These are phyloP conservation scores for Biscutella laevigata DNA, from an alignment of 441 rosid species.

Conservation along the genomic window DNA sequence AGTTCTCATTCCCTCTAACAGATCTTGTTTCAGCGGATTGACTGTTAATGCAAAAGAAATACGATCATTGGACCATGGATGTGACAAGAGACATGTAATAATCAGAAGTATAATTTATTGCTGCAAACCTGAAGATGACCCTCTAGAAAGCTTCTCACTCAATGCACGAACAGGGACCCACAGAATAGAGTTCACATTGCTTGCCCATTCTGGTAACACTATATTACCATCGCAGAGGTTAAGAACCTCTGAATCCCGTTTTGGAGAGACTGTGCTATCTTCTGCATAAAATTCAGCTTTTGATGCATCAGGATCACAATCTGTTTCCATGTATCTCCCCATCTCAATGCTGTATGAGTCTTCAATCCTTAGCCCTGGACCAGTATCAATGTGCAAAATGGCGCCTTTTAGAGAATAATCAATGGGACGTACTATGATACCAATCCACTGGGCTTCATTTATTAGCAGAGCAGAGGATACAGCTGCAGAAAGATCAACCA, in stretches of 20 bases:
- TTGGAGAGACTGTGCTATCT: constrained; percentile 29
- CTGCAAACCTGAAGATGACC: constrained; percentile 79
- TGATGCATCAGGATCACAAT: constrained; percentile 24
- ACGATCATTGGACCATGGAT: constrained; percentile 14
- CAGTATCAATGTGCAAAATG: constrained; percentile 80
- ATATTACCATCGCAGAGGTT: constrained; percentile 57
- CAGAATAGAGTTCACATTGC: constrained; percentile 55
- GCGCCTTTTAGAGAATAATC: constrained; percentile 81
- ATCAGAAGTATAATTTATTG: constrained; percentile 10
- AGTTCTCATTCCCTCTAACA: constrained; percentile 96
- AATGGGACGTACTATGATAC: constrained; percentile 68
- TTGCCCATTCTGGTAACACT: constrained; percentile 90
- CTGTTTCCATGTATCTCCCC: constrained; percentile 43
- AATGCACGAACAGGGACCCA: constrained; percentile 89
- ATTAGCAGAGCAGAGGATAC: constrained; percentile 78
- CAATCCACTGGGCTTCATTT: constrained; percentile 94
- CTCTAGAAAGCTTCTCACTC: constrained; percentile 71
- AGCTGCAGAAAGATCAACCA: constrained; percentile 91
- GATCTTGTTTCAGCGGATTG: constrained; percentile 58
- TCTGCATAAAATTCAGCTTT: constrained; percentile 22
- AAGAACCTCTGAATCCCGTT: constrained; percentile 46
- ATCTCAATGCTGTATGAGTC: constrained; percentile 74
- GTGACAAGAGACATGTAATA: constrained; percentile 21
- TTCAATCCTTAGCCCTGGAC: constrained; percentile 88
- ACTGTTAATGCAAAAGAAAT: constrained; percentile 35